Evolutionary conservation across 192 early-diverging fungal species (phyloP).

Genomic region (Coemansia sp.): DNA sequence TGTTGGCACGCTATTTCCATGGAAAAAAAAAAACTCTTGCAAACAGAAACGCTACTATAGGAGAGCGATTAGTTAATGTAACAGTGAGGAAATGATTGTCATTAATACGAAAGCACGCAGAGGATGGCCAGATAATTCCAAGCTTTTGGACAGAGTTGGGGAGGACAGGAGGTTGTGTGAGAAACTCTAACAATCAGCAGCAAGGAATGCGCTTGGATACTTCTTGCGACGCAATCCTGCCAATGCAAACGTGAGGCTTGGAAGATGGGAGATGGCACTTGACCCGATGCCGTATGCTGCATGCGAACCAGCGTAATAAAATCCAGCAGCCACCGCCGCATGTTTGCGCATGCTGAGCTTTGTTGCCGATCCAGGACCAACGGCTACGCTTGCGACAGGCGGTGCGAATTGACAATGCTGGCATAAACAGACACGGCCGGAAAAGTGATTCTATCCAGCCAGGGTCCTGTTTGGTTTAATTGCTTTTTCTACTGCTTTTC

Average conservation of each 20-base stretch:
- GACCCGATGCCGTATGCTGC: background rate
- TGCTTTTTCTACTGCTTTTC: too few relatives aligned
- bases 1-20: background rate
- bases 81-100: background rate
- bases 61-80: background rate
- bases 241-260: background rate
- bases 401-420: too few relatives aligned
- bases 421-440: too few relatives aligned
- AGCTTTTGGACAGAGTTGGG: background rate
- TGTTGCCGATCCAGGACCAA: too few relatives aligned
- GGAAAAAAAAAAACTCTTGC: background rate
- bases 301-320: background rate
- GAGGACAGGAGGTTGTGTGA: background rate
- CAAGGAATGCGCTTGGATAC: background rate
- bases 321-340: background rate
- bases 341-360: background rate
- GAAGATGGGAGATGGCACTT: background rate
- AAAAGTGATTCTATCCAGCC: too few relatives aligned
- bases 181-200: background rate
- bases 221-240: background rate
- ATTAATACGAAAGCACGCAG: background rate
- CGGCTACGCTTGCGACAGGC: too few relatives aligned
- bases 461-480: too few relatives aligned
- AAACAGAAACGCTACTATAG: background rate
- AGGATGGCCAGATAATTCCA: background rate